Evolutionary conservation across 2,329 filamentous ascomycete genomes (phyloP), one percentile per base, ranked within the genome.

Genomic region (Diaporthe nobilis): DNA sequence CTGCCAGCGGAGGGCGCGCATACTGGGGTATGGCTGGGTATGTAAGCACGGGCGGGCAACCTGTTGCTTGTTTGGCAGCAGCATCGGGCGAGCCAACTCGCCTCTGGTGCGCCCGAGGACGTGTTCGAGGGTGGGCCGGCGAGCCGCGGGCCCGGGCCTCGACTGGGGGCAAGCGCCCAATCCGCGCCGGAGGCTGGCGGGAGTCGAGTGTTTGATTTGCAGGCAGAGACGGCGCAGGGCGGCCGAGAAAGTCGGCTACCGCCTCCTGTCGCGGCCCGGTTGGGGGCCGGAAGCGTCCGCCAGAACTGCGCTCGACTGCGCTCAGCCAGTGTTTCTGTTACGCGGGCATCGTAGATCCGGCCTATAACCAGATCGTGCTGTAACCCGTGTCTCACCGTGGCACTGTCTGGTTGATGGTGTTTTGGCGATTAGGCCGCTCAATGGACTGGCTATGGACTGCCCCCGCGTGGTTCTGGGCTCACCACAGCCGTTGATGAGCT

Each of bases 101-200:
- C 12, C 20, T 28, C 37, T 57, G 74, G 74, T 61, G 55, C 25
- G 53, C 39, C 44, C 20, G 39, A 39, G 72, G 25, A 20, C 67
- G 47, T 71, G 72, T 70, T 72, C 67, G 34, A 65, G 34, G 44
- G 63, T 55, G 63, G 72, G 73, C 75, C 75, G 12, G 31, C 34
- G 22, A 25, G 20, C 13, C 55, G 39, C 49, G 31, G 58, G 34
- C 75, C 49, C 22, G 34, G 57, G 49, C 67, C 63, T 20, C 34
- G 37, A 17, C 58, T 25, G 4, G 13, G n/a, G 22, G n/a, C 31
- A 9, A 17, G 13, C 57, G n/a, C n/a, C 71, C 53, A 57, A 51
- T 71, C 53, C 31, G 15, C 31, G n/a, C 4, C 20, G 34, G 28
- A 3, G n/a, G 20, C 39, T 47, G 31, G 31, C 47, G 39, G 57